A percentile compares a stretch with the other conserved stretches of the same genome.
Conservation (phyloP, 768 basidiomycete species). For the Kwoniella shandongensis region DNA sequence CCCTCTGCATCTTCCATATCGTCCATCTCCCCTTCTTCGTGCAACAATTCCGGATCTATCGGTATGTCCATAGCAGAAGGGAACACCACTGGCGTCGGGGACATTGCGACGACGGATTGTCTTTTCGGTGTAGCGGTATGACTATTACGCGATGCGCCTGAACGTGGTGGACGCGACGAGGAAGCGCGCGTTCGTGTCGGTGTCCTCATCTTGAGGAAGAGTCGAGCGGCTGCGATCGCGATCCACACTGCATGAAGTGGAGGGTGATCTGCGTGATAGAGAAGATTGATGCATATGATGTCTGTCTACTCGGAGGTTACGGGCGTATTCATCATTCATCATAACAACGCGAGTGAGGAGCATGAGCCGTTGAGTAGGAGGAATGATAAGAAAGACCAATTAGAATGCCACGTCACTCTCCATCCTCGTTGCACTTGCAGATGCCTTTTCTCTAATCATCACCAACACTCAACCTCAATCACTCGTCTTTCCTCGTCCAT, state of each 20-base stretch:
- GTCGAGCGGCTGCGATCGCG: neutral
- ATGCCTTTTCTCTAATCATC: too few relatives aligned
- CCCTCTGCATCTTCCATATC: constrained; percentile 35
- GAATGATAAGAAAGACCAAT: too few relatives aligned
- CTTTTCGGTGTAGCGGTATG: constrained; percentile 11
- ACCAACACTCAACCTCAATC: too few relatives aligned
- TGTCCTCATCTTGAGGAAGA: constrained; percentile 17
- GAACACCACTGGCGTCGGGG: neutral
- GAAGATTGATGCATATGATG: constrained; percentile 1
- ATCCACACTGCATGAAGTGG: neutral
- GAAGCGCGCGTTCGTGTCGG: constrained; percentile 13
- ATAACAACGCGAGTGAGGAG: neutral
- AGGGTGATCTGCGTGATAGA: neutral
- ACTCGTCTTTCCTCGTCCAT: neutral
- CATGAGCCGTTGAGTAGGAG: too few relatives aligned
- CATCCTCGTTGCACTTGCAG: too few relatives aligned
- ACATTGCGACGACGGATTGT: neutral
- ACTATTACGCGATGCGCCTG: constrained; percentile 2
- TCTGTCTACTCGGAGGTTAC: neutral
- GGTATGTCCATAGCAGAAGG: constrained; percentile 15
- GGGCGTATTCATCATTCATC: neutral
- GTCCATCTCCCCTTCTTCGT: constrained; percentile 17
- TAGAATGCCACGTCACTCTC: constrained; percentile 1
- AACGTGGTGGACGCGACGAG: constrained; percentile 8
- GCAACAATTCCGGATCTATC: constrained; percentile 30